phyloP scores from a whole-genome alignment of 1,139 yeast species.

The Komagataea norvegica region DNA sequence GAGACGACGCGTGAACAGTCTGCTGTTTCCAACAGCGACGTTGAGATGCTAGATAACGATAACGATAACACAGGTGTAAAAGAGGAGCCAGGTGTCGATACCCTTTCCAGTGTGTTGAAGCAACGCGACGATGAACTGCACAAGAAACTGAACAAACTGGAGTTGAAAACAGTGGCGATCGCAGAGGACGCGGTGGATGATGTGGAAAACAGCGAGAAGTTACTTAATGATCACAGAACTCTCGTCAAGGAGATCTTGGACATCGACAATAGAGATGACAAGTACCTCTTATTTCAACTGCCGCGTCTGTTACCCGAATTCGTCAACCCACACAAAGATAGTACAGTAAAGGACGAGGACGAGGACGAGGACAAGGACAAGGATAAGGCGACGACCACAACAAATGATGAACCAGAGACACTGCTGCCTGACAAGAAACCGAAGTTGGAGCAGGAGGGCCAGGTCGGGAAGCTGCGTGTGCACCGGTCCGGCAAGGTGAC shows the following conservation, averaged over 20 bases:
- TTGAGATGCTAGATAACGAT: constrained; percentile 13
- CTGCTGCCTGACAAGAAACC: constrained; percentile 8
- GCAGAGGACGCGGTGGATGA: constrained; percentile 30
- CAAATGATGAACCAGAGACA: constrained; percentile 7
- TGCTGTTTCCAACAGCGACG: constrained; percentile 21
- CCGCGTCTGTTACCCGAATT: constrained; percentile 66
- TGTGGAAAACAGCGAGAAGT: constrained; percentile 28
- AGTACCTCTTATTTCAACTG: constrained; percentile 60
- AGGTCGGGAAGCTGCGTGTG: constrained; percentile 64
- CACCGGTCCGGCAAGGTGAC: constrained; percentile 81
- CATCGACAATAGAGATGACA: constrained; percentile 35
- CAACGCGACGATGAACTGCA: constrained; percentile 27
- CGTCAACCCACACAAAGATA: constrained; percentile 16
- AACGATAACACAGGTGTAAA: constrained; percentile 25
- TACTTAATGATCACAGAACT: constrained; percentile 33
- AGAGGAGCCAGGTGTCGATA: constrained; percentile 32
- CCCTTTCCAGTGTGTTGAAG: constrained; percentile 28
- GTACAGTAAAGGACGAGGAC: neutral
- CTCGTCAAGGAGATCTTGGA: constrained; percentile 29
- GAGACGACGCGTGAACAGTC: constrained; percentile 19
- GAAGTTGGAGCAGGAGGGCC: constrained; percentile 40
- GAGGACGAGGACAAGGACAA: constrained; percentile 17
- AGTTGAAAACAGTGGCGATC: constrained; percentile 24
- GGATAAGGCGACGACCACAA: constrained; percentile 12
- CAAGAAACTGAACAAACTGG: constrained; percentile 26